Base-by-base conservation (phyloP, 371 early-diverging fungal genomes). In the Mucor mucedo region DNA sequence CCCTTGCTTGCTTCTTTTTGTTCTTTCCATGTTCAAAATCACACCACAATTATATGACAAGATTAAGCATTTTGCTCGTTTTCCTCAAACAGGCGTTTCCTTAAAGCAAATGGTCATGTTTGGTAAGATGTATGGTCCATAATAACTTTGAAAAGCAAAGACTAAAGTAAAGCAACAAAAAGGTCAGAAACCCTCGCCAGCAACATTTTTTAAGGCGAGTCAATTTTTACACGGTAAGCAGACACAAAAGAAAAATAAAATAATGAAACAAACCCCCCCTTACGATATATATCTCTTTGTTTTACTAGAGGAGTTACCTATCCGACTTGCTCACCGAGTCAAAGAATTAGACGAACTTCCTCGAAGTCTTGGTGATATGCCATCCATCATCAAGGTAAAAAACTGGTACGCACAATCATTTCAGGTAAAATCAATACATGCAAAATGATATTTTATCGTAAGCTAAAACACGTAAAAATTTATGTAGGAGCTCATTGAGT, bases 391-490 rank as follows among this genome's bases (percentile, higher is more conserved):
- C 44, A 87, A 88, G 42, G 98, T 98, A 47, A 95, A 96, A 74
- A 84, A 95, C 65, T 96, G 95, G 97, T 98, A 98, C 72, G 89
- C 94, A 39, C 93, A 96, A 63, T 93, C 93, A 52, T 98, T 95
- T 78, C 82, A 91, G 79, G 91, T 89, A 86, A 48, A 11, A 48
- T n/a, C 5, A 47, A 27, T 27, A 28, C 6, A 27, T 4, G n/a
- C 21, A 48, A 48, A 48, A 28, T 21, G 21, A 21, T 21, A 21
- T 21, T 21, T 0, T 21, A n/a, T 21, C 21, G 21, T 21, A 21
- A 21, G 21, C 21, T 21, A 21, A 21, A 21, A 21, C 21, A 21
- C 21, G 21, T 21, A 21, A 21, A 28, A 2, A 27, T 32, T 27
- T 56, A 3, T 29, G 5, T 66, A 87, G 86, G 95, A 94, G 52